Percentiles rank a stretch among this genome's conserved stretches.
phyloP scores from a whole-genome alignment of 495 filamentous ascomycete species.

The Aspergillus ostianus region DNA sequence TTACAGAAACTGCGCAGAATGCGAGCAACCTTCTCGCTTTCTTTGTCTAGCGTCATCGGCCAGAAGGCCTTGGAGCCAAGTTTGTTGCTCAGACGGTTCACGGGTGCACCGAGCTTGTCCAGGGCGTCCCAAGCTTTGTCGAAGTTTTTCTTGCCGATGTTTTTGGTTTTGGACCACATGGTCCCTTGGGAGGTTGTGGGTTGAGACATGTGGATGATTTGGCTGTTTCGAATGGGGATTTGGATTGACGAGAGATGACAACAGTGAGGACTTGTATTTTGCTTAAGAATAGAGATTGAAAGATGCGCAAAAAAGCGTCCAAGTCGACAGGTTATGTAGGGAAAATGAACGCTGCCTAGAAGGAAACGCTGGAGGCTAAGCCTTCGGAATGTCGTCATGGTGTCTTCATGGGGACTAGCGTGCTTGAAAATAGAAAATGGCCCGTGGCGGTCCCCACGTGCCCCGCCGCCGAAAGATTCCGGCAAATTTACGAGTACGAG shows the following conservation, averaged over 20 bases:
- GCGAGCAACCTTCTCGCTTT: conserved; percentile 78
- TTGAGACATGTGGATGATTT: no score
- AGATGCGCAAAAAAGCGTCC: no score
- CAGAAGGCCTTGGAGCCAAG: conserved; percentile 77
- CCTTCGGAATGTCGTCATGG: neutral
- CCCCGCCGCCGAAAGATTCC: neutral
- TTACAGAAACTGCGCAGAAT: conserved; percentile 79
- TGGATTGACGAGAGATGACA: no score
- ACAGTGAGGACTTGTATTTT: no score
- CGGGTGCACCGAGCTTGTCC: conserved; percentile 60
- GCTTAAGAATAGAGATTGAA: no score
- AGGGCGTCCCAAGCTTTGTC: conserved; percentile 53
- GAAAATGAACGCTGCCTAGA: neutral
- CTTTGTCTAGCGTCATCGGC: conserved; percentile 76
- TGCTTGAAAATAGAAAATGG: neutral
- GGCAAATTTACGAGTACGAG: neutral
- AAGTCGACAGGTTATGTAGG: no score
- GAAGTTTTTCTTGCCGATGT: conserved; percentile 51
- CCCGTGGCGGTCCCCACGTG: no score
- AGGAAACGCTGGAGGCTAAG: neutral
- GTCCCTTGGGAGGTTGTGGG: conserved; percentile 1
- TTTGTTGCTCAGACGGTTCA: conserved; percentile 71
- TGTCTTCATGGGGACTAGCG: neutral
- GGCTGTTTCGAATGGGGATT: no score
- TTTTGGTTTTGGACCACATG: conserved; percentile 41